phyloP scores from a whole-genome alignment of 192 early-diverging fungal genomes.

The Powellomyces hirtus region DNA sequence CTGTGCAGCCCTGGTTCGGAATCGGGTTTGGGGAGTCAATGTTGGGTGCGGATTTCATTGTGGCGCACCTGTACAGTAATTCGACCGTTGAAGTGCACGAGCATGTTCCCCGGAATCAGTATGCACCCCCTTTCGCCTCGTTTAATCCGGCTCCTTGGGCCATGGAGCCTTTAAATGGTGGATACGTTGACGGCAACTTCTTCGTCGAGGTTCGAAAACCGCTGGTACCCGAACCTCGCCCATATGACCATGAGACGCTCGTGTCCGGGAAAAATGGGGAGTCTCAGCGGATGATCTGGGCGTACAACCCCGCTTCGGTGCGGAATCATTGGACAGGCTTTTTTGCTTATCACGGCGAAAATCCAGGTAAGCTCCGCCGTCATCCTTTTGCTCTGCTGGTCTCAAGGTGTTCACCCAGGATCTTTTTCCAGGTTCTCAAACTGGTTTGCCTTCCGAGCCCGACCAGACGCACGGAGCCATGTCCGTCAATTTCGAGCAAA shows the following conservation, averaged over 20 bases:
- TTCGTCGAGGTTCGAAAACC: constrained; percentile 1
- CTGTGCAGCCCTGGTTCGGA: constrained; percentile 1
- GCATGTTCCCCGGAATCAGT: background rate
- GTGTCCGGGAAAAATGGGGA: background rate
- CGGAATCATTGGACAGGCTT: constrained; percentile 11
- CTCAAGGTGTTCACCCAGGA: background rate
- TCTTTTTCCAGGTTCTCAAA: background rate
- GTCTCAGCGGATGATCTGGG: constrained; percentile 27
- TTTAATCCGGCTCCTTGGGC: background rate
- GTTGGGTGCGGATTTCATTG: constrained; percentile 7
- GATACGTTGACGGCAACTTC: constrained; percentile 11
- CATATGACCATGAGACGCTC: background rate
- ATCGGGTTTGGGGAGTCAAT: constrained; percentile 4
- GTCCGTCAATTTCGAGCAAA: constrained; percentile 1
- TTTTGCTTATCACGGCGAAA: constrained; percentile 26
- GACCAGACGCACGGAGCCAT: constrained; percentile 9
- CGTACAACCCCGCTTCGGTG: constrained; percentile 26
- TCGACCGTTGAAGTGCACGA: background rate
- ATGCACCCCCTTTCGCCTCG: background rate
- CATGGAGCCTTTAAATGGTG: constrained; percentile 7
- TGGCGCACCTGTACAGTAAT: background rate
- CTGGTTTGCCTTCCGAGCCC: background rate
- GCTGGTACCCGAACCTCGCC: background rate
- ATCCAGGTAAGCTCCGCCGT: background rate
- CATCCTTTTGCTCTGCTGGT: background rate